A percentile compares a stretch with the other conserved stretches of the same genome.
phyloP scores from a whole-genome alignment of 139 green algal species.

The Microglena sp. region DNA sequence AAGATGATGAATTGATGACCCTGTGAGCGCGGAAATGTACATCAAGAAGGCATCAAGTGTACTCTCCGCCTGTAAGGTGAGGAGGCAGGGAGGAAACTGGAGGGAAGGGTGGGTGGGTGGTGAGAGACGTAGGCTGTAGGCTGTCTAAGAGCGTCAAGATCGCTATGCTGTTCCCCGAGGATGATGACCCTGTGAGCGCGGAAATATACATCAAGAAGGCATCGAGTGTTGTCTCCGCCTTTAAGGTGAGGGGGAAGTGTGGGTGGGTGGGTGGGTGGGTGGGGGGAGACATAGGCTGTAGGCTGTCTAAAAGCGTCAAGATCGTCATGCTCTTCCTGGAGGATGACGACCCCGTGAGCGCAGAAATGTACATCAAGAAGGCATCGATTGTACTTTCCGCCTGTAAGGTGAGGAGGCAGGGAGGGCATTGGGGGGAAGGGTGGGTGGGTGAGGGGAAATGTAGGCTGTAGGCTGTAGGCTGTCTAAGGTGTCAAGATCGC shows the following conservation, averaged over 20 bases:
- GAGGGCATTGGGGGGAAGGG: too few relatives aligned
- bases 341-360: slow-evolving; percentile 83
- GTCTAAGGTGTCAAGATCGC: too few relatives aligned
- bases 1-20: slow-evolving; percentile 93
- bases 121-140: slow-evolving; percentile 74
- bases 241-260: too few relatives aligned
- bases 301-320: slow-evolving; percentile 81
- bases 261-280: too few relatives aligned
- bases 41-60: slow-evolving; percentile 86
- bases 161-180: slow-evolving; percentile 90
- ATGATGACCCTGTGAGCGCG: slow-evolving; percentile 82
- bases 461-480: too few relatives aligned
- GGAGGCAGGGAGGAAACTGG: too few relatives aligned
- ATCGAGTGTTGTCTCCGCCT: slow-evolving; percentile 57
- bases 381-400: slow-evolving; percentile 65
- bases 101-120: too few relatives aligned
- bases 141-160: slow-evolving; percentile 88
- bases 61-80: slow-evolving; percentile 54
- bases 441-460: too few relatives aligned
- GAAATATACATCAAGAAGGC: slow-evolving; percentile 93
- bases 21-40: slow-evolving; percentile 80
- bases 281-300: slow-evolving; percentile 72
- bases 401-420: slow-evolving; percentile 53
- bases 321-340: slow-evolving; percentile 94
- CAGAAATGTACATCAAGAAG: slow-evolving; percentile 90